These are phyloP conservation scores for Vigna reflexopilosa DNA, from an alignment of 306 rosid genomes.

Conservation along the genomic window DNA sequence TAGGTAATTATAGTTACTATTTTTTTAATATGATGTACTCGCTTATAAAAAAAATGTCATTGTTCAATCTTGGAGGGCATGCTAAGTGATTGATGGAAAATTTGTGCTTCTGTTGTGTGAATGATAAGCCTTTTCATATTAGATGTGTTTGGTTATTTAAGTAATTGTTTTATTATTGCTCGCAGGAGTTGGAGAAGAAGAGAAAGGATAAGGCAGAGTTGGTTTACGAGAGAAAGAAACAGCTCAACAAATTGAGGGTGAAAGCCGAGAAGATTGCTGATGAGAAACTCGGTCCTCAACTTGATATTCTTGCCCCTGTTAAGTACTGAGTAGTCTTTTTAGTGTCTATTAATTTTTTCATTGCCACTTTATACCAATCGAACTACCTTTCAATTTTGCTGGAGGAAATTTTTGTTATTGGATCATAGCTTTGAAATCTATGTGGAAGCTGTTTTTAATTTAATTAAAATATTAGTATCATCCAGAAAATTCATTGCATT, in stretches of 20 bases:
- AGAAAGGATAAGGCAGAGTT: neutral
- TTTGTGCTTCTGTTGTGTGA: neutral
- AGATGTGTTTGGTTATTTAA: neutral
- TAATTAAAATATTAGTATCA: neutral
- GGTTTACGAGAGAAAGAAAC: conserved; percentile 23
- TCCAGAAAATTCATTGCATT: neutral
- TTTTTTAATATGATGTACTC: too few relatives aligned
- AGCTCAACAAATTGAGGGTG: conserved; percentile 5
- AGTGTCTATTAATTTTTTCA: neutral
- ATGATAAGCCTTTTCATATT: neutral
- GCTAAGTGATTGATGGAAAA: neutral
- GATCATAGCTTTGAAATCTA: neutral
- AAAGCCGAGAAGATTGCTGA: conserved; percentile 2
- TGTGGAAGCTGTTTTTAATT: neutral
- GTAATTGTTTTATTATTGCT: neutral
- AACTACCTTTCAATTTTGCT: neutral
- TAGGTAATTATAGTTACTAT: too few relatives aligned
- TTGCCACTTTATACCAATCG: neutral
- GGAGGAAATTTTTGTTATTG: neutral
- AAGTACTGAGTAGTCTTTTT: neutral
- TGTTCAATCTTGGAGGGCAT: neutral
- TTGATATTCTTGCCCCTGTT: neutral
- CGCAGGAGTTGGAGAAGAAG: conserved; percentile 4
- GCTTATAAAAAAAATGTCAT: neutral
- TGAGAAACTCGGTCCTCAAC: conserved; percentile 11